phyloP scores from a whole-genome alignment of 306 rosid genomes.

The Hippophae gyantsensis region DNA sequence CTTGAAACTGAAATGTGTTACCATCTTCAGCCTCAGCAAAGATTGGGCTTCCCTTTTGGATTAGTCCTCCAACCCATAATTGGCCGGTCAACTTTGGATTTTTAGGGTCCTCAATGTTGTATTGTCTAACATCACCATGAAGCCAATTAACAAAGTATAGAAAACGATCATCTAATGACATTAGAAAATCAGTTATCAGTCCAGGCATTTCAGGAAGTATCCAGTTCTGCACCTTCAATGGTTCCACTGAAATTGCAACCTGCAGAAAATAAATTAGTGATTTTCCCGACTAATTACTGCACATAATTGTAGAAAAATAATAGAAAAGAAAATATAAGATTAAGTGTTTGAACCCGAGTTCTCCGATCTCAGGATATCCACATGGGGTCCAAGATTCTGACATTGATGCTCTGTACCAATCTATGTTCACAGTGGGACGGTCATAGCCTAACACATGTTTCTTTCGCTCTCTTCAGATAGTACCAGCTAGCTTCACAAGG shows the following conservation, averaged over 20 bases:
- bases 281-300: not conserved
- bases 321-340: no score
- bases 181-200: slow-evolving; percentile 76
- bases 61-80: slow-evolving; percentile 78
- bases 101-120: slow-evolving; percentile 65
- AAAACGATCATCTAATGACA: slow-evolving; percentile 86
- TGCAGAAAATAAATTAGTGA: slow-evolving; percentile 22
- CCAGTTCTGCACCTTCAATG: slow-evolving; percentile 90
- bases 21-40: slow-evolving; percentile 61
- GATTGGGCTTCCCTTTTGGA: slow-evolving; percentile 68
- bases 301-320: not conserved
- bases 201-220: slow-evolving; percentile 95
- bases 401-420: no score
- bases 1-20: slow-evolving; percentile 54
- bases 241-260: slow-evolving; percentile 60
- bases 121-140: slow-evolving; percentile 92
- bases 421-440: no score
- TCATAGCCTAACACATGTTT: no score
- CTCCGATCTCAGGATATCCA: no score
- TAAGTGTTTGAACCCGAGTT: no score
- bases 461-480: no score
- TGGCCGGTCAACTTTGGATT: slow-evolving; percentile 69
- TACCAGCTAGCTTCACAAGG: no score
- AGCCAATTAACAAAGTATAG: slow-evolving; percentile 89
- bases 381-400: no score